phyloP scores from a whole-genome alignment of 768 basidiomycete genomes.

The Tephrocybe sp. region DNA sequence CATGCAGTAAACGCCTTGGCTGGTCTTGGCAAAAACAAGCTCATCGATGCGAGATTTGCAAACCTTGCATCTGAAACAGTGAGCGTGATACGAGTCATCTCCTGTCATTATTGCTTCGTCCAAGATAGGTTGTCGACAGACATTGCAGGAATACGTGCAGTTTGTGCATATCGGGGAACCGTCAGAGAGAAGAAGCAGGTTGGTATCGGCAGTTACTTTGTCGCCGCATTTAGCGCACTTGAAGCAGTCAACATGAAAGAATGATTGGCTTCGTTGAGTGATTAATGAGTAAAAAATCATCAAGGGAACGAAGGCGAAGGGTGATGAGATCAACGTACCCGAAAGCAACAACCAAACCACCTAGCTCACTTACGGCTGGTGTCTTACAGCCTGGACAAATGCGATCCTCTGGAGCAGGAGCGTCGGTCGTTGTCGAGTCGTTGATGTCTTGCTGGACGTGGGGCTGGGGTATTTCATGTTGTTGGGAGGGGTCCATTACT shows the following conservation, averaged over 20 bases:
- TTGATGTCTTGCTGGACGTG: slow-evolving; percentile 25
- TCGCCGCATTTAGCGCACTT: slow-evolving; percentile 95
- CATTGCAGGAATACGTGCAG: slow-evolving; percentile 94
- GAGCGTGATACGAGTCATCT: slow-evolving; percentile 97
- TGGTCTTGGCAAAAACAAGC: slow-evolving; percentile 97
- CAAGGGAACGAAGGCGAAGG: neutral
- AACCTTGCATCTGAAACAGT: slow-evolving; percentile 97
- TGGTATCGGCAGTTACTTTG: slow-evolving; percentile 94
- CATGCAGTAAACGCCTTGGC: slow-evolving; percentile 99
- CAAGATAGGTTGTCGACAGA: slow-evolving; percentile 90
- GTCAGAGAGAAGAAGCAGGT: slow-evolving; percentile 93
- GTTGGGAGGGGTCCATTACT: slow-evolving; percentile 25
- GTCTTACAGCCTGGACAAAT: slow-evolving; percentile 80
- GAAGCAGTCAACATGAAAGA: slow-evolving; percentile 95
- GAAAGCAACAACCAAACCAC: slow-evolving; percentile 91
- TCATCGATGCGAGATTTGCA: slow-evolving; percentile 96
- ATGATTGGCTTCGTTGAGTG: slow-evolving; percentile 65
- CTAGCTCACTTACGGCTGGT: slow-evolving; percentile 76
- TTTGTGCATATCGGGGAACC: slow-evolving; percentile 95
- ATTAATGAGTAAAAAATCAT: neutral
- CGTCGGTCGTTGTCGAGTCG: slow-evolving; percentile 19
- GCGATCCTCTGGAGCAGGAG: slow-evolving; percentile 46
- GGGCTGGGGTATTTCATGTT: slow-evolving; percentile 19
- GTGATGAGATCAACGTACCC: slow-evolving; percentile 58
- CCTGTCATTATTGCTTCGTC: slow-evolving; percentile 99